Evolutionary conservation across 208 protist genomes (phyloP), one percentile per base, ranked within the genome.

Genomic region (Leptomonas seymouri): DNA sequence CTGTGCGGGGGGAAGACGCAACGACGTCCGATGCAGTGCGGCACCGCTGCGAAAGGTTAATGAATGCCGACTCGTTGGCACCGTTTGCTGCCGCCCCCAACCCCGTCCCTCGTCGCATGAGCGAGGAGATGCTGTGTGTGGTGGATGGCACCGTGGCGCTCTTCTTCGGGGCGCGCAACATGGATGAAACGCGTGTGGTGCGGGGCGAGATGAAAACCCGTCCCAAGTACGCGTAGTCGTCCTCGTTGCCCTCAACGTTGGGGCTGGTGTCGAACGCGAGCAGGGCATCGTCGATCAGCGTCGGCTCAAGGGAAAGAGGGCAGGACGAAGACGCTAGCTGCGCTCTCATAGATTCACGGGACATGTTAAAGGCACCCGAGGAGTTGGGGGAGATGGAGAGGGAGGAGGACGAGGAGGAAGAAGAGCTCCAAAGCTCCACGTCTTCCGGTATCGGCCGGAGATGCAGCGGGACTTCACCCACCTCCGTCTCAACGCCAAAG

Each of bases 401-500:
- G 6, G 42, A 44, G 27, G 59, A 46, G 0, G 44, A 34, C 30
- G 60, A 65, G 16, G 60, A 65, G 3, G 58, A 65, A 4, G 48
- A 53, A 3, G 61, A 67, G 61, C 46, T 54, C 61, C 61, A 67
- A 0, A 67, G 48, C 15, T 36, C 48, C 21, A 48, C 34, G 48
- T 57, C 23, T 15, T 44, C 48, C 21, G 61, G 61, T 30, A 67
- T 34, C 0, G 61, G 61, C 7, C 25, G 48, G 28, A 67, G 46
- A 48, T 67, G 36, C 49, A 67, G 34, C 34, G 61, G 61, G 4
- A 57, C 36, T 25, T 41, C 61, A 28, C 57, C 36, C 21, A n/a
- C 34, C 9, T 8, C 46, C 0, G 28, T 23, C 48, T 67, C 34
- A n/a, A 48, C 61, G 0, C 61, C 61, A 21, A 57, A 67, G 15